Evolutionary conservation across 2,329 filamentous ascomycete species (phyloP), one percentile per base, ranked within the genome.

Genomic region (Pseudogymnoascus sp.): DNA sequence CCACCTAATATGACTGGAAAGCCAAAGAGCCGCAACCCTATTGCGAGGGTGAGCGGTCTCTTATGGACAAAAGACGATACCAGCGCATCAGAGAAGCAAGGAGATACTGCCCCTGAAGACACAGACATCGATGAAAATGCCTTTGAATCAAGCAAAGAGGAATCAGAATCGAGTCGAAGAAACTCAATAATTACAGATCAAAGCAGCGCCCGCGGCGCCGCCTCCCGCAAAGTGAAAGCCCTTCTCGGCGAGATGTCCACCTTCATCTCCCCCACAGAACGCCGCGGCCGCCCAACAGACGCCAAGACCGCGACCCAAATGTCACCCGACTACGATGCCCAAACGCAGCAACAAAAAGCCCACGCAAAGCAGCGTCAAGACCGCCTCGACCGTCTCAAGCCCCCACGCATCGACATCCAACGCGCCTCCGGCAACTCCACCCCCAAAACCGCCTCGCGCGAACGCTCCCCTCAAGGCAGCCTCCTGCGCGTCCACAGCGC

Each of bases 41-140:
- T 86, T 6, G 81, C 83, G 0, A 84, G 82, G 68, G 80, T 87
- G 35, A 82, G 84, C 14, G 84, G 85, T 59, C 78, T 83, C 45
- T 81, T 87, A 22, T 78, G 85, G 73, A 82, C 80, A 67, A 83
- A 81, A 68, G 85, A 88, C 33, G 70, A 74, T 22, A 60, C 73
- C 70, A 33, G 69, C 67, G 58, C 72, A 75, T 11, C 75, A 77
- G 66, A 77, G 75, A 62, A 72, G 71, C 45, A 73, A 72, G 66
- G 76, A 70, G 58, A 78, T 73, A 61, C 79, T 74, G 58, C 75
- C 11, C 82, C 80, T 5, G 79, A 81, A 30, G 74, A 78, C 23
- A 78, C 76, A 3, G 79, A 80, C 62, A 72, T 72, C 2, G 80
- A 82, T 42, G 75, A 45, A 30, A 42, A 33, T 28, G 62, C 66